phyloP scores from a whole-genome alignment of 371 early-diverging fungal genomes.

The Haplosporangium sp. region DNA sequence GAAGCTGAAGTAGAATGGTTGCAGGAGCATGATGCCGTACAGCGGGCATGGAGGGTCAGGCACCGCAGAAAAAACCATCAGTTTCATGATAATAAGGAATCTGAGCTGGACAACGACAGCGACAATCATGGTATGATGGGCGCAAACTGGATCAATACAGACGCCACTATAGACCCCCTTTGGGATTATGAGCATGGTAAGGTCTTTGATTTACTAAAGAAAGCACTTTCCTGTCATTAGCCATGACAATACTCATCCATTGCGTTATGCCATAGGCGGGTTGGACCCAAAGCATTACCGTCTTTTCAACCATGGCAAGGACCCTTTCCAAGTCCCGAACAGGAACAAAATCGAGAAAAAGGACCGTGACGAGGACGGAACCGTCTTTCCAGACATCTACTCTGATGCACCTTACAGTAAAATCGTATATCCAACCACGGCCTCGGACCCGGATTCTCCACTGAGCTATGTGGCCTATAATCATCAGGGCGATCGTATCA shows the following conservation, averaged over 20 bases:
- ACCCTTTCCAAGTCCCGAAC: not conserved
- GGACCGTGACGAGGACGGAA: constrained; percentile 41
- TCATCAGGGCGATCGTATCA: constrained; percentile 57
- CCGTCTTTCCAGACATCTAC: constrained; percentile 18
- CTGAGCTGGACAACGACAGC: not conserved
- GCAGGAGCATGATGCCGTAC: constrained; percentile 16
- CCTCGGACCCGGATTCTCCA: constrained; percentile 13
- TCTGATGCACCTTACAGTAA: constrained; percentile 33
- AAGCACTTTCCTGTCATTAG: not conserved
- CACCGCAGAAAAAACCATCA: constrained; percentile 9
- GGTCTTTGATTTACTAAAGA: not conserved
- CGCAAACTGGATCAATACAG: not conserved
- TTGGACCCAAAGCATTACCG: constrained; percentile 30
- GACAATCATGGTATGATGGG: not conserved
- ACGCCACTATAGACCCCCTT: constrained; percentile 6
- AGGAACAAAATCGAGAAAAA: constrained; percentile 1
- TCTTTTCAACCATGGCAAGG: not conserved
- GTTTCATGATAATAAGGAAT: not conserved
- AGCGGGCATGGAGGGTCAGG: not conserved
- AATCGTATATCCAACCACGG: constrained; percentile 21
- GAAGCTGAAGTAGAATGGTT: constrained; percentile 43
- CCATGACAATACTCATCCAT: not conserved
- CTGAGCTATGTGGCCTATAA: constrained; percentile 60
- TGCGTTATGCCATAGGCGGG: constrained; percentile 15
- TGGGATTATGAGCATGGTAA: constrained; percentile 43